Evolutionary conservation across 345 rosid species (phyloP).

Genomic region (Arabis hirsuta): DNA sequence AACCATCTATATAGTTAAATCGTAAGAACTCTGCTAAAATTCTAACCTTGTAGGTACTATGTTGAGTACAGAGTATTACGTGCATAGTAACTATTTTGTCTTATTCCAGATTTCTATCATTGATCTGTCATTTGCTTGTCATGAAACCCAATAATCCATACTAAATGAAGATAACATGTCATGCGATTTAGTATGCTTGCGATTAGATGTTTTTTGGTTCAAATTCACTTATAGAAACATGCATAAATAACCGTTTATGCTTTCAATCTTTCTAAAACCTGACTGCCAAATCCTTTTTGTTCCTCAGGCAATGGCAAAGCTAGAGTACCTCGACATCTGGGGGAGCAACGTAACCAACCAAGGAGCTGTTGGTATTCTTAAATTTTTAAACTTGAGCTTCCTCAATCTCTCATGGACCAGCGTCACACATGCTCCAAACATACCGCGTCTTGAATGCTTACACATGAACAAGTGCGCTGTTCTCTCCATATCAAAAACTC

Average conservation of each 20-base stretch:
- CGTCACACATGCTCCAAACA: constrained; percentile 62
- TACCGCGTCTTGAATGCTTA: constrained; percentile 69
- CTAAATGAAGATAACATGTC: not conserved
- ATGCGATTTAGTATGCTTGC: not conserved
- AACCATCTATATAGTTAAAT: not conserved
- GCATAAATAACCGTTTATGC: not conserved
- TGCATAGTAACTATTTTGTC: not conserved
- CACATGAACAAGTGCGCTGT: constrained; percentile 80
- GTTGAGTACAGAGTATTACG: not conserved
- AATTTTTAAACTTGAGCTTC: constrained; percentile 65
- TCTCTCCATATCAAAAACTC: constrained; percentile 50
- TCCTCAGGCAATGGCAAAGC: constrained; percentile 68
- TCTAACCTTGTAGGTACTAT: not conserved
- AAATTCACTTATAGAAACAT: not conserved
- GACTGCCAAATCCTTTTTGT: not conserved
- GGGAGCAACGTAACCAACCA: constrained; percentile 74
- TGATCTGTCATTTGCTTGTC: not conserved
- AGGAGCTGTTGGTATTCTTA: constrained; percentile 58
- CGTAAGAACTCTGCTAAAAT: constrained; percentile 2
- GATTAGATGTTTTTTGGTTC: not conserved
- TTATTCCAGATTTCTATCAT: constrained; percentile 4
- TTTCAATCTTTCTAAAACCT: not conserved
- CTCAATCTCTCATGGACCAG: constrained; percentile 83
- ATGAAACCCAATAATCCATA: not conserved
- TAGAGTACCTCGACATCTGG: constrained; percentile 90